Percentiles rank a stretch among this genome's conserved stretches.
Conservation (phyloP, 768 basidiomycete genomes). For the Trametes sanguinea region DNA sequence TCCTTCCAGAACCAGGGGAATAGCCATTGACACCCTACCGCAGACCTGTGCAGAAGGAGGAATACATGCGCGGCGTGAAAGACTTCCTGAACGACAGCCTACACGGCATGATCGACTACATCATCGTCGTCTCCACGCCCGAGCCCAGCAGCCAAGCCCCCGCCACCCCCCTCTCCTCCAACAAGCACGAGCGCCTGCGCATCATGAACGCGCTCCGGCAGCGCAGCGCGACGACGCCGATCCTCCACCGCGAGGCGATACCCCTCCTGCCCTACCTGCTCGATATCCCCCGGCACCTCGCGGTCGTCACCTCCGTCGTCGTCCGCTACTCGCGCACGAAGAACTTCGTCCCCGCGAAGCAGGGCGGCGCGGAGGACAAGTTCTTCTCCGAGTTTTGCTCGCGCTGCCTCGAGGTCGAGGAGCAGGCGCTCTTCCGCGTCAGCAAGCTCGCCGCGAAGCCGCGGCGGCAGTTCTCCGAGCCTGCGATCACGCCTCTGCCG, state of each 20-base stretch:
- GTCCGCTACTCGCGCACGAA: conserved; percentile 58
- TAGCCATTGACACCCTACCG: not conserved
- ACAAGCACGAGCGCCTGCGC: conserved; percentile 48
- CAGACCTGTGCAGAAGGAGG: conserved; percentile 73
- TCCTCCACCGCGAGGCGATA: conserved; percentile 68
- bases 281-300: conserved; percentile 79
- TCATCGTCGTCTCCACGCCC: conserved; percentile 68
- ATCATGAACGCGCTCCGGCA: conserved; percentile 55
- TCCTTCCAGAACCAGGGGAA: no score
- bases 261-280: conserved; percentile 72
- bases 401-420: conserved; percentile 70
- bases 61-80: conserved; percentile 79
- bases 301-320: conserved; percentile 74
- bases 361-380: conserved; percentile 31
- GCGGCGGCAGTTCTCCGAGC: conserved; percentile 16
- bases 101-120: conserved; percentile 78
- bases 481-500: conserved; percentile 16
- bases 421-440: conserved; percentile 65
- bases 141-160: conserved; percentile 23
- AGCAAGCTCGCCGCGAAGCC: conserved; percentile 50
- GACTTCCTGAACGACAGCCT: conserved; percentile 67
- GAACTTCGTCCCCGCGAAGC: conserved; percentile 20
- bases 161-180: conserved; percentile 28
- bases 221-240: conserved; percentile 54
- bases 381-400: conserved; percentile 57